Conservation (phyloP, 352 stramenopile genomes). For the Pythium aphanidermatum region DNA sequence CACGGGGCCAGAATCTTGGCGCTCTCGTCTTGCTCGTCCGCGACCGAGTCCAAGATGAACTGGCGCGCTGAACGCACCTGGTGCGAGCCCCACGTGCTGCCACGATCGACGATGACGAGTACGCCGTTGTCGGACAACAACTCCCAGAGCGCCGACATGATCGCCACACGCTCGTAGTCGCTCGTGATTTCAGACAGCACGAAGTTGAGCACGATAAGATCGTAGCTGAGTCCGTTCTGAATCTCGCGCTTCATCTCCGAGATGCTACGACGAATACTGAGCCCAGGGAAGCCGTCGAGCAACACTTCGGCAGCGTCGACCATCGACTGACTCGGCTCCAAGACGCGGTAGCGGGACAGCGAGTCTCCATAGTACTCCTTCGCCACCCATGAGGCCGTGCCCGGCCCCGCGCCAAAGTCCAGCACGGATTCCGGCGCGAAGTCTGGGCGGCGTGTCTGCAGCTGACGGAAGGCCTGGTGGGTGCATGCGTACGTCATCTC, state of each 20-base stretch:
- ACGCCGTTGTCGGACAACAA: slow-evolving; percentile 67
- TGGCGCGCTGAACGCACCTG: slow-evolving; percentile 80
- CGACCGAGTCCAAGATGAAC: slow-evolving; percentile 76
- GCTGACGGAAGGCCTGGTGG: slow-evolving; percentile 62
- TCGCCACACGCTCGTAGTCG: slow-evolving; percentile 75
- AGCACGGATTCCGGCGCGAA: slow-evolving; percentile 64
- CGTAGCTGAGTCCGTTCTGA: slow-evolving; percentile 58
- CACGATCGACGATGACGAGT: slow-evolving; percentile 70
- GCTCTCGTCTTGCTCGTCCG: slow-evolving; percentile 23
- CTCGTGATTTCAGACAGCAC: slow-evolving; percentile 80
- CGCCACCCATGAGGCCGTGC: slow-evolving; percentile 70
- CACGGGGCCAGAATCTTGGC: slow-evolving; percentile 66
- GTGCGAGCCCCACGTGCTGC: slow-evolving; percentile 79
- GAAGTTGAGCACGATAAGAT: slow-evolving; percentile 69
- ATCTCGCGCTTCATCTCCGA: slow-evolving; percentile 77
- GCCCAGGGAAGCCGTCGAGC: slow-evolving; percentile 63
- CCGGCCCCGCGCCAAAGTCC: slow-evolving; percentile 72
- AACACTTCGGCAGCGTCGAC: slow-evolving; percentile 65
- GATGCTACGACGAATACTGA: slow-evolving; percentile 67
- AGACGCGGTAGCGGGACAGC: slow-evolving; percentile 56
- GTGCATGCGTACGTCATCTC: slow-evolving; percentile 63
- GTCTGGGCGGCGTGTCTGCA: slow-evolving; percentile 40
- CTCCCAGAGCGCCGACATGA: slow-evolving; percentile 75
- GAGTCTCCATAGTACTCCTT: slow-evolving; percentile 64
- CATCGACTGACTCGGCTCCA: slow-evolving; percentile 86